Evolutionary conservation across 2,329 filamentous ascomycete genomes (phyloP), one percentile per base, ranked within the genome.

Genomic region (Diaporthe batatas): DNA sequence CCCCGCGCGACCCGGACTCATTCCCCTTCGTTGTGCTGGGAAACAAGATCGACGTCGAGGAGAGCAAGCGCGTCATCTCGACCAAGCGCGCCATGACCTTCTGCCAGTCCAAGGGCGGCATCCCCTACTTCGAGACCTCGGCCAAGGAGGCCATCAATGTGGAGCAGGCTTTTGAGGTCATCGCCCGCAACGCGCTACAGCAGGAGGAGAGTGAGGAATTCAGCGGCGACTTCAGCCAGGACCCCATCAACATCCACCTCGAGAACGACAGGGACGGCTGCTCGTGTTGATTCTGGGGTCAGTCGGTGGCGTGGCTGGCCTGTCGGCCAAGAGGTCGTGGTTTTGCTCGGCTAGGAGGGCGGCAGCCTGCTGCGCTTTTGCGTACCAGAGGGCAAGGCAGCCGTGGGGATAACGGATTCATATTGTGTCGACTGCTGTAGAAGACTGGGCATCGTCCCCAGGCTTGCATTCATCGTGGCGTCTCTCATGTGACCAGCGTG

Each of bases 101-200:
- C 83, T 99, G 96, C 84, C 95, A 98, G 83, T 97, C 94, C 72
- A 98, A 98, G 85, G 96, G 96, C 62, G 94, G 94, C 74, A 98
- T 99, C 76, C 96, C 96, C 23, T 99, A 99, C 84, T 99, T 99
- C 80, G 96, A 99, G 90, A 99, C 96, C 23, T 98, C 95, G 84
- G 96, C 96, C 74, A 99, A 99, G 87, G 96, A 99, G 84, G 96
- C 96, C 74, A 93, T 98, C 84, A 99, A 99, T 81, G 96, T 99
- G 55, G 96, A 99, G 84, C 95, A 91, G 80, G 89, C 89, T 34
- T 91, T 91, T 78, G 91, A 94, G 83, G 96, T 98, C 62, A 99
- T 99, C 82, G 96, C 96, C 77, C 92, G 95, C 80, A 98, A 98
- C 81, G 96, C 96, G 23, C 89, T 99, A 57, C 94, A 94, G 23